These are phyloP conservation scores for Butyriboletus regius DNA, from an alignment of 1,284 basidiomycete species.

Conservation along the genomic window DNA sequence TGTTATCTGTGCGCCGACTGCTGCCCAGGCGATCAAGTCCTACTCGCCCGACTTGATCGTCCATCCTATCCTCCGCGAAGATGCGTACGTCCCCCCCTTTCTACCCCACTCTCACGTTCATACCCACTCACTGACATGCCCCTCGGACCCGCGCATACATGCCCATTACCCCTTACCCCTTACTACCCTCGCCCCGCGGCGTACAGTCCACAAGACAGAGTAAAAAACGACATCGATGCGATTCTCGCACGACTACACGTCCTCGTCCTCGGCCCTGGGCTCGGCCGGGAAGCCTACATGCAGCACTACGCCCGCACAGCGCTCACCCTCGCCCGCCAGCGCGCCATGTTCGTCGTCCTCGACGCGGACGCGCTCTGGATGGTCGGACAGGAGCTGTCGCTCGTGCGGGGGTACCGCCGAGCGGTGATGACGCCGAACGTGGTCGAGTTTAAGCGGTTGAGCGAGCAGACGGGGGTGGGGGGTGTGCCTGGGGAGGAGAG, in stretches of 20 bases:
- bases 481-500: constrained; percentile 42
- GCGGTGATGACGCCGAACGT: constrained; percentile 90
- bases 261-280: constrained; percentile 86
- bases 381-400: constrained; percentile 64
- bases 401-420: constrained; percentile 74
- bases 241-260: constrained; percentile 83
- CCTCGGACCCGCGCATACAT: too few species aligned
- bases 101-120: not conserved
- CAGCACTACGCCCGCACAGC: constrained; percentile 64
- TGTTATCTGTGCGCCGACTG: constrained; percentile 90
- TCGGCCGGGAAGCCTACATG: constrained; percentile 87
- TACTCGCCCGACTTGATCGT: constrained; percentile 96
- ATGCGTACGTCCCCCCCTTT: constrained; percentile 35
- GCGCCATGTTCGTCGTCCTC: constrained; percentile 81
- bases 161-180: too few species aligned
- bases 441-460: constrained; percentile 84
- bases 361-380: constrained; percentile 87
- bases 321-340: constrained; percentile 42
- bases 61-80: constrained; percentile 75
- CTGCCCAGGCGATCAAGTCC: constrained; percentile 86
- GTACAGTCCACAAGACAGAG: constrained; percentile 40
- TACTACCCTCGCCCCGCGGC: not conserved
- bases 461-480: constrained; percentile 61
- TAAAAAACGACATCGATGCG: constrained; percentile 56
- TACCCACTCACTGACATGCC: not conserved